Evolutionary conservation across 768 basidiomycete genomes (phyloP), one percentile per base, ranked within the genome.

Genomic region (Mycena belliarum): DNA sequence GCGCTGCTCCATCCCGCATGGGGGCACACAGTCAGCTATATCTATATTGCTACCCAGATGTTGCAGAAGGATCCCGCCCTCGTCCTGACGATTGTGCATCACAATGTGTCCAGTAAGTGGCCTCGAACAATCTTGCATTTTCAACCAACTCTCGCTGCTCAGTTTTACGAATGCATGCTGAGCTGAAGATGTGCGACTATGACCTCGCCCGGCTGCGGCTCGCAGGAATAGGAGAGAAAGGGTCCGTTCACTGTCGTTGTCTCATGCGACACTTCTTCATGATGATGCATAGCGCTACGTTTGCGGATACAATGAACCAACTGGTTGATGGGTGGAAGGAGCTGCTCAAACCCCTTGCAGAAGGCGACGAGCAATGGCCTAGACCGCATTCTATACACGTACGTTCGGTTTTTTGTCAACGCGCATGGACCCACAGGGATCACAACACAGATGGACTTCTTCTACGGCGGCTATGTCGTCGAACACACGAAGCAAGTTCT

Each of bases 21-120:
- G 53, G 53, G 53, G 8, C 53, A 54, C 44, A 47, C 53, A 1
- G 18, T 25, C 33, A 35, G 33, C 44, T 54, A 54, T 24, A 25
- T 48, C 21, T 28, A 55, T 10, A 9, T 38, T 24, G 38, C 33
- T n/a, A 47, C 15, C 15, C 45, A 32, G 11, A 26, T 48, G 16
- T 10, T 55, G 21, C 24, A 18, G 2, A 32, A 16, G 46, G 54
- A 55, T 35, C 37, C 35, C 14, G 16, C 16, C 16, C 32, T 55
- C 7, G 46, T 48, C 6, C 32, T 55, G 7, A 54, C 53, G 23
- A 47, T 54, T 18, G 43, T 46, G 5, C 53, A 46, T 24, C 53
- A 54, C 35, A 29, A 48, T 23, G n/a, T 55, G 20, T 6, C 48
- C 20, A 37, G 54, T 55, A 38, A 37, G 54, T 26, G 20, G 1